phyloP scores from a whole-genome alignment of 805 yeast genomes.

The Schwanniomyces polymorphus region DNA sequence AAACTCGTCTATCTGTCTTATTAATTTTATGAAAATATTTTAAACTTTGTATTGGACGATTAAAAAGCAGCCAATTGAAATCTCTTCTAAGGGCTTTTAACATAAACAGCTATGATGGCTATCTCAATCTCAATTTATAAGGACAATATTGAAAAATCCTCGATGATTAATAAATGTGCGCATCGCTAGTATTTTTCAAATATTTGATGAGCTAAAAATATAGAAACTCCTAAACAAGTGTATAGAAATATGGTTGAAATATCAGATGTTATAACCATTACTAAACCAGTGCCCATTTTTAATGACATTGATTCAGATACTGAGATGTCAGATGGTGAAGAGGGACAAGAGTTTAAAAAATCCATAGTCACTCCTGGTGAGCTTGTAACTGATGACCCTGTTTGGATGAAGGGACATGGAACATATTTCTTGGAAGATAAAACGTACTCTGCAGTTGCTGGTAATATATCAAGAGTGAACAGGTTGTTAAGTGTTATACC shows the following conservation, averaged over 20 bases:
- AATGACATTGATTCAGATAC: slow-evolving; percentile 35
- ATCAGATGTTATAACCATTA: slow-evolving; percentile 37
- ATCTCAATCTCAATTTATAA: not conserved
- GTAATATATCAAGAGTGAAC: slow-evolving; percentile 83
- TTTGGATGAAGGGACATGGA: slow-evolving; percentile 99
- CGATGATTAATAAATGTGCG: not conserved
- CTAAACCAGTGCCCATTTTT: slow-evolving; percentile 21
- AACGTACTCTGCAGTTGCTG: slow-evolving; percentile 91
- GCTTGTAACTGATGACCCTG: slow-evolving; percentile 89
- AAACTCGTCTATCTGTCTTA: slow-evolving; percentile 25
- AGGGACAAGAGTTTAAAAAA: slow-evolving; percentile 5
- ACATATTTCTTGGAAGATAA: slow-evolving; percentile 75
- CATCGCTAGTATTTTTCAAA: slow-evolving; percentile 1
- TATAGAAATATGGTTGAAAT: slow-evolving; percentile 13
- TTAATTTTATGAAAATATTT: slow-evolving; percentile 14
- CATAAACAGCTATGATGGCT: not conserved
- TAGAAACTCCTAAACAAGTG: not conserved
- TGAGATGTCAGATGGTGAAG: slow-evolving; percentile 40
- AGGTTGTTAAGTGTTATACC: slow-evolving; percentile 84
- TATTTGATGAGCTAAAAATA: slow-evolving; percentile 2
- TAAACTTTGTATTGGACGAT: not conserved
- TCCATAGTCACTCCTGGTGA: slow-evolving; percentile 91
- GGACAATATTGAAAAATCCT: not conserved
- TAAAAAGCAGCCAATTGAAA: not conserved
- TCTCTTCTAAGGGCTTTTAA: not conserved